Evolutionary conservation across 2,329 filamentous ascomycete species (phyloP).

Genomic region (Ceratocystis variospora): DNA sequence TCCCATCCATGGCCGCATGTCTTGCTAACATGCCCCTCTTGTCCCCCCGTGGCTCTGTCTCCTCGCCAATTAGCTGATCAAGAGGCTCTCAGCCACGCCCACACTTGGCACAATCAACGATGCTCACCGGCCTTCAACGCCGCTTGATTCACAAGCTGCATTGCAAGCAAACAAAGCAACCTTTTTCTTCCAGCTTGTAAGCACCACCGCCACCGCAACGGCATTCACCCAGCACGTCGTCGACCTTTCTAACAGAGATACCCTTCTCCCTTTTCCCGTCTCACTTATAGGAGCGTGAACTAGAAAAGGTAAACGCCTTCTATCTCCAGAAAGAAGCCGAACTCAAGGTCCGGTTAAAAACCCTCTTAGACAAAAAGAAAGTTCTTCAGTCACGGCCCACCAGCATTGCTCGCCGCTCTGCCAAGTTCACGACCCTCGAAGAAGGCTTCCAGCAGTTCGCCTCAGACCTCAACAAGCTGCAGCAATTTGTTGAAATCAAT

Average conservation of each 20-base stretch:
- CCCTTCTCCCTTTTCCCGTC: conserved; percentile 27
- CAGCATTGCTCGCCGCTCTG: conserved; percentile 70
- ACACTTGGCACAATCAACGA: conserved; percentile 66
- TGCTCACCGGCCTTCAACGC: conserved; percentile 32
- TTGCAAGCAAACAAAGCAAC: conserved; percentile 95
- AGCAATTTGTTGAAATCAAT: conserved; percentile 98
- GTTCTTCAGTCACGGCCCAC: conserved; percentile 65
- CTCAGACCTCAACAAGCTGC: conserved; percentile 89
- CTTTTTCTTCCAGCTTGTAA: conserved; percentile 94
- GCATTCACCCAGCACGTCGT: conserved; percentile 98
- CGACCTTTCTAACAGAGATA: conserved; percentile 27
- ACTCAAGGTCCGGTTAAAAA: conserved; percentile 87
- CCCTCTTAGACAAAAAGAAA: conserved; percentile 87
- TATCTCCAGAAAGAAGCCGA: conserved; percentile 97
- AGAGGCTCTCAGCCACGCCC: conserved; percentile 87
- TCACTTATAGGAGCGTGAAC: conserved; percentile 67
- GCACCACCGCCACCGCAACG: conserved; percentile 43
- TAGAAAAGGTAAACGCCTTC: conserved; percentile 97
- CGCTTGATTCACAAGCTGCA: conserved; percentile 66
- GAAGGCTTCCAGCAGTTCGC: conserved; percentile 97
- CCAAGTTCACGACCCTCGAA: conserved; percentile 86
- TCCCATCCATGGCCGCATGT: too few relatives aligned
- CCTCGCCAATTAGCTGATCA: conserved; percentile 62
- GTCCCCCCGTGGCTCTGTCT: not conserved
- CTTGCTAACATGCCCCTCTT: not conserved